These are phyloP conservation scores for Saururus chinensis DNA, from an alignment of 164 flowering plant species.

Conservation along the genomic window DNA sequence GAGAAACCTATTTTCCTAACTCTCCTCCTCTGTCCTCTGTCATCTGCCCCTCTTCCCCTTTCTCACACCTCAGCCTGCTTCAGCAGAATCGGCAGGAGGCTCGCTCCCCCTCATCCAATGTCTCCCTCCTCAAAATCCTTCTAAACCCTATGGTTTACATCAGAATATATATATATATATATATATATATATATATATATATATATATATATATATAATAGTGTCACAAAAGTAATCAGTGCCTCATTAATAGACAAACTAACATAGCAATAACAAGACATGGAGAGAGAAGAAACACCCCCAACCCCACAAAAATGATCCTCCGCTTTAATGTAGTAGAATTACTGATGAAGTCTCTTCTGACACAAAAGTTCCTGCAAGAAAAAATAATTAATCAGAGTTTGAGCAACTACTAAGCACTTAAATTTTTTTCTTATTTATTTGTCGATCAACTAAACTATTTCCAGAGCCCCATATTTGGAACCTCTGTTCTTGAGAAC, in stretches of 20 bases:
- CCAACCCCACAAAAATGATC: slow-evolving; percentile 76
- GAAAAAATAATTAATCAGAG: background rate
- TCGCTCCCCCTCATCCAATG: no score
- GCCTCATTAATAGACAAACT: slow-evolving; percentile 96
- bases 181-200: no score
- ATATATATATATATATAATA: no score
- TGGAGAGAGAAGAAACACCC: slow-evolving; percentile 85
- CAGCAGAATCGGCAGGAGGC: no score
- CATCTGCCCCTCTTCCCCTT: no score
- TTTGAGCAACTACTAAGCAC: background rate
- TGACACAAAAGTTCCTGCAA: slow-evolving; percentile 62
- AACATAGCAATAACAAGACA: slow-evolving; percentile 88
- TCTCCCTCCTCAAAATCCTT: no score
- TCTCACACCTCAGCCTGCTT: no score
- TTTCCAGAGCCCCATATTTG: background rate
- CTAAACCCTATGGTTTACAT: background rate
- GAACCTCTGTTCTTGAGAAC: background rate
- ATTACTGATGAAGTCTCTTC: slow-evolving; percentile 69
- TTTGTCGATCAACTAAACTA: background rate
- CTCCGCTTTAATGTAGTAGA: slow-evolving; percentile 70
- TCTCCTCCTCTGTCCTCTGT: no score
- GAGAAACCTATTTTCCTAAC: no score
- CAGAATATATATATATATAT: no score
- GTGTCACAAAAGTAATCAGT: slow-evolving; percentile 1
- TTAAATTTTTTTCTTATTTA: no score